Percentiles rank a stretch among this genome's conserved stretches.
These are phyloP conservation scores for Pseudogymnoascus sp. DNA, from an alignment of 2,329 filamentous ascomycete species.

Conservation along the genomic window DNA sequence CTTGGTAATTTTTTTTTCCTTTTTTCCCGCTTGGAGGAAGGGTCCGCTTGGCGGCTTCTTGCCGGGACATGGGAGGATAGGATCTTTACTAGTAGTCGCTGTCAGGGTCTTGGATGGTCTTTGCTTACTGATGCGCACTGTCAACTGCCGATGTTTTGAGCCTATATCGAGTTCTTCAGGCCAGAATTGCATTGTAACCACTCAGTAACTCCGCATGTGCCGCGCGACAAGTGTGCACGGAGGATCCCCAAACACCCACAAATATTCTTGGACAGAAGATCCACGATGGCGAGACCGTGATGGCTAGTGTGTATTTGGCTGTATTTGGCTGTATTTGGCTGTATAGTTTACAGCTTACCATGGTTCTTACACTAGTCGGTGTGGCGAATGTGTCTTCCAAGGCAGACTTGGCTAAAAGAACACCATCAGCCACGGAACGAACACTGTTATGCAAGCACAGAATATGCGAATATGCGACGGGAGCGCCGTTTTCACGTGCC, in stretches of 20 bases:
- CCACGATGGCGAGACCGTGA: not conserved
- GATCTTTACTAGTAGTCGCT: too few relatives aligned
- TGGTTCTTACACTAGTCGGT: not conserved
- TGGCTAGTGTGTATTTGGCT: not conserved
- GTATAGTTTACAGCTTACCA: slow-evolving; percentile 7
- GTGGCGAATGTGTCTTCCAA: slow-evolving; percentile 3
- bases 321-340: not conserved
- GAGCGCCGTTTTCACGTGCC: not conserved
- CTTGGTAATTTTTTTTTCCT: not conserved
- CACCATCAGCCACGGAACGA: not conserved
- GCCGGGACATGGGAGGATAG: not conserved
- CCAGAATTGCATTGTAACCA: not conserved
- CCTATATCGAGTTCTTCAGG: not conserved
- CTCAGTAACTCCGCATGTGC: not conserved
- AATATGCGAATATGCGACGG: not conserved
- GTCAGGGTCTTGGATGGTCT: not conserved
- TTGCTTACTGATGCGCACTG: not conserved
- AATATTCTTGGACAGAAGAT: not conserved
- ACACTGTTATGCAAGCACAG: too few relatives aligned
- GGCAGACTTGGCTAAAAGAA: not conserved
- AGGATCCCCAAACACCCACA: not conserved
- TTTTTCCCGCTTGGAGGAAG: not conserved
- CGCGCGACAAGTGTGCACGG: not conserved
- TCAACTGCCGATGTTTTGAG: not conserved
- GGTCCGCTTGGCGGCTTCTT: not conserved